Percentiles rank a stretch among this genome's conserved stretches.
phyloP scores from a whole-genome alignment of 75 land plant genomes.

The Larix kaempferi region DNA sequence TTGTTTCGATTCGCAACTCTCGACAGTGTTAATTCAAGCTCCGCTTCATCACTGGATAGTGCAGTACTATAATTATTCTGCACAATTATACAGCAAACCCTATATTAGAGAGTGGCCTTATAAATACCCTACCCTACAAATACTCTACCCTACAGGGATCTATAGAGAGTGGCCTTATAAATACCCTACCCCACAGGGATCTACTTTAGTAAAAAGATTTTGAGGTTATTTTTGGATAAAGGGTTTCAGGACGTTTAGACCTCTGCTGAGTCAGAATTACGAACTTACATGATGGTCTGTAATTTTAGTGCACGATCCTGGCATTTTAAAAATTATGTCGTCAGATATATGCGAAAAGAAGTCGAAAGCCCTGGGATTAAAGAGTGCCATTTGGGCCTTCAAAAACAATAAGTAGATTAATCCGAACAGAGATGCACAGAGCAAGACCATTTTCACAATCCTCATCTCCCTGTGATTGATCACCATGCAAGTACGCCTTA shows the following conservation, averaged over 20 bases:
- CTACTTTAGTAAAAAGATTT: too few relatives aligned
- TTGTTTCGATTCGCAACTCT: slow-evolving; percentile 48
- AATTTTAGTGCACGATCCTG: background rate
- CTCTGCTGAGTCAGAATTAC: too few relatives aligned
- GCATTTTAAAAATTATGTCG: background rate
- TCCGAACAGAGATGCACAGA: background rate
- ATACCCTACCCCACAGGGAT: background rate
- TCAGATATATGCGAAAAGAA: background rate
- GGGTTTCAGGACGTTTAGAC: too few relatives aligned
- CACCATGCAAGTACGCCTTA: background rate
- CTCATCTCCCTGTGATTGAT: background rate
- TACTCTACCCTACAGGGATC: background rate
- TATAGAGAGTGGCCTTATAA: too few relatives aligned
- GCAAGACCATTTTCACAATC: background rate
- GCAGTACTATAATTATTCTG: too few relatives aligned
- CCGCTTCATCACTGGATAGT: slow-evolving; percentile 12
- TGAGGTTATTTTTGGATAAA: too few relatives aligned
- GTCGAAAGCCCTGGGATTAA: background rate
- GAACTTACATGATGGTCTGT: background rate
- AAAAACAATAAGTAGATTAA: background rate
- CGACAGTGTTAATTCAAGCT: slow-evolving; percentile 33
- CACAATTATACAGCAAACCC: too few relatives aligned
- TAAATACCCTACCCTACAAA: background rate
- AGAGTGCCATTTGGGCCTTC: too few relatives aligned
- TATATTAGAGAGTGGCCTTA: too few relatives aligned